A percentile compares a stretch with the other conserved stretches of the same genome.
Conservation (phyloP, 768 basidiomycete genomes). For the Multifurca ochricompacta region DNA sequence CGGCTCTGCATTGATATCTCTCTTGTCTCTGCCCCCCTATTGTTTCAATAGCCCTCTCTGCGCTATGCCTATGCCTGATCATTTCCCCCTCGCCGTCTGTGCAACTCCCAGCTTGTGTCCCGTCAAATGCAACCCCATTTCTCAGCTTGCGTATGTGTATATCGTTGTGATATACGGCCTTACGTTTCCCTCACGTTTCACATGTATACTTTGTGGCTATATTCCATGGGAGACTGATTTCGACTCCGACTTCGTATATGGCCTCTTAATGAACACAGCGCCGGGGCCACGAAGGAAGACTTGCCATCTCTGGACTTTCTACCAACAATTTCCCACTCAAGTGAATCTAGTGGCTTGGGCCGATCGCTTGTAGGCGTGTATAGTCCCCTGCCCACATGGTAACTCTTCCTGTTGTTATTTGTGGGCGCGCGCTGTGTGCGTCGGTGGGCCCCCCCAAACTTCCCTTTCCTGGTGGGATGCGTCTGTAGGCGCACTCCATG, state of each 20-base stretch:
- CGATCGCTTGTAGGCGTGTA: conserved; percentile 1
- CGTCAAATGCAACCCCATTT: neutral
- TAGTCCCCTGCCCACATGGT: neutral
- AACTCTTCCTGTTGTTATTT: neutral
- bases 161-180: neutral
- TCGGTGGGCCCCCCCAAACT: neutral
- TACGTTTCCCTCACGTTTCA: neutral
- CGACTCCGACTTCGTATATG: conserved; percentile 1
- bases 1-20: neutral
- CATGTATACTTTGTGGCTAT: neutral
- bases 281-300: neutral
- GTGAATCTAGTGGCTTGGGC: neutral
- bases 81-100: neutral
- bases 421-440: conserved; percentile 7
- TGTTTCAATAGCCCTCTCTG: neutral
- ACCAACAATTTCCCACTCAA: neutral
- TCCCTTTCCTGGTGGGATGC: conserved; percentile 2
- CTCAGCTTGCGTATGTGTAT: neutral
- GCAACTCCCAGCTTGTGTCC: neutral
- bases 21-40: neutral
- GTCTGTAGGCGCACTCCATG: conserved; percentile 5
- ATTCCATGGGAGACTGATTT: neutral
- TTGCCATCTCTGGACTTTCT: neutral
- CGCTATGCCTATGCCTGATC: neutral
- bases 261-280: neutral